Evolutionary conservation across 202 grass and related monocot genomes (phyloP), one percentile per base, ranked within the genome.

Genomic region (Alloteropsis angusta): DNA sequence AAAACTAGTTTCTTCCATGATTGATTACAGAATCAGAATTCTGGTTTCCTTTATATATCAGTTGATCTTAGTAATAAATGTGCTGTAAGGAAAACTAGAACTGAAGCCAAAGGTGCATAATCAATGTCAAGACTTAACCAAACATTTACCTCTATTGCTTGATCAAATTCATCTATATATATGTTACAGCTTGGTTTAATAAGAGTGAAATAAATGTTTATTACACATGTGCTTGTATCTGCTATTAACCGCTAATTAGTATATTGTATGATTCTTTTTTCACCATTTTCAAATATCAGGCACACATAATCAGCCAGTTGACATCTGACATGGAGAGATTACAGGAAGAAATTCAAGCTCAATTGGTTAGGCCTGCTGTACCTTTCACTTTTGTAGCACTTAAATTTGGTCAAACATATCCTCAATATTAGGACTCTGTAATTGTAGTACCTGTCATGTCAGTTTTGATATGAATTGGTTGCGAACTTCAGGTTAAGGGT

Each of bases 301-400:
- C 90, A 19, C 85, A 99, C 28, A 65, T 91, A 60, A 92, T 99
- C 82, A 88, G 88, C 77, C 92, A 93, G 76, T 84, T 99, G 84
- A 93, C 91, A 81, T 99, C 85, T 80, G 90, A 99, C 77, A 87
- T 99, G 79, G 92, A 93, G 77, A 89, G 66, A 61, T 88, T 99
- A 73, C 90, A 91, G 60, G 84, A 88, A 68, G 96, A 99, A 88
- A 93, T 99, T 63, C 88, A 93, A 83, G 88, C 90, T 93, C 96
- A 93, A 83, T 78, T 89, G 88, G 96, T 99, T 66, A 82, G 86
- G 28, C 37, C 38, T 83, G 32, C 65, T 82, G 56, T 22, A 36
- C 60, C 60, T 82, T 83, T 53, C 26, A 36, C 60, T 55, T 82
- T 83, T 53, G 19, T 70, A 44, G 42, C 71, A 75, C 60, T 84